These are phyloP conservation scores for Microascus cirrosus DNA, from an alignment of 2,329 filamentous ascomycete species.

Conservation along the genomic window DNA sequence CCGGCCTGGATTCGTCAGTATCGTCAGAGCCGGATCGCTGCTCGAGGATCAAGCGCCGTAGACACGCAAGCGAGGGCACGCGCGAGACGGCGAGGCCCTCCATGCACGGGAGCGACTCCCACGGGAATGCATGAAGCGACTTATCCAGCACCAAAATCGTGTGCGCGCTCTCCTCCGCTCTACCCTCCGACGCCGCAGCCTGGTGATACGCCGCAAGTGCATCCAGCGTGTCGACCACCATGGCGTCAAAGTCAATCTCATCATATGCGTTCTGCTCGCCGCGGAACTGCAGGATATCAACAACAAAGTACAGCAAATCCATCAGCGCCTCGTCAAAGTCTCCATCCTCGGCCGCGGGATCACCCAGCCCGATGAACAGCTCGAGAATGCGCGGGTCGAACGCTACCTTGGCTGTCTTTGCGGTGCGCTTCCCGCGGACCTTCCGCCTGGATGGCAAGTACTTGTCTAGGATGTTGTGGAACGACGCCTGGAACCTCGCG, in stretches of 20 bases:
- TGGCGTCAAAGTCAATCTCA: conserved; percentile 89
- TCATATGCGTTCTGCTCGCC: conserved; percentile 95
- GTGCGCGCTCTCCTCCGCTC: conserved; percentile 40
- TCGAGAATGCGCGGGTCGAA: conserved; percentile 61
- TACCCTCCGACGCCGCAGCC: conserved; percentile 25
- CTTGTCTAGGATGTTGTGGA: conserved; percentile 69
- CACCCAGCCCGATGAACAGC: conserved; percentile 76
- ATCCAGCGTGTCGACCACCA: conserved; percentile 81
- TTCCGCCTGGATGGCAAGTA: conserved; percentile 74
- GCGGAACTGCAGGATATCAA: conserved; percentile 93
- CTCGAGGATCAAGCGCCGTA: conserved; percentile 64
- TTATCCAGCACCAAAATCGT: conserved; percentile 89
- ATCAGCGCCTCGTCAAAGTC: conserved; percentile 85
- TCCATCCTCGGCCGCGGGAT: conserved; percentile 52
- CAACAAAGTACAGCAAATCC: conserved; percentile 89
- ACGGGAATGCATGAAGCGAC: conserved; percentile 79
- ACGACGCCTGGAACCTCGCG: conserved; percentile 63
- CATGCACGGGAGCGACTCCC: conserved; percentile 89
- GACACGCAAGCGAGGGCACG: conserved; percentile 73
- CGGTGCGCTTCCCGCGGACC: conserved; percentile 42
- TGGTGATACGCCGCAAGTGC: conserved; percentile 70
- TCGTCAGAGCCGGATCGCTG: conserved; percentile 13
- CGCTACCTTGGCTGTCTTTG: conserved; percentile 27
- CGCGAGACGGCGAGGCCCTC: conserved; percentile 70
- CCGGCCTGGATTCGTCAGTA: conserved; percentile 10